Percentiles rank a stretch among this genome's conserved stretches.
Evolutionary conservation across 2,329 filamentous ascomycete species (phyloP).

Genomic region (Neofusicoccum ribis): DNA sequence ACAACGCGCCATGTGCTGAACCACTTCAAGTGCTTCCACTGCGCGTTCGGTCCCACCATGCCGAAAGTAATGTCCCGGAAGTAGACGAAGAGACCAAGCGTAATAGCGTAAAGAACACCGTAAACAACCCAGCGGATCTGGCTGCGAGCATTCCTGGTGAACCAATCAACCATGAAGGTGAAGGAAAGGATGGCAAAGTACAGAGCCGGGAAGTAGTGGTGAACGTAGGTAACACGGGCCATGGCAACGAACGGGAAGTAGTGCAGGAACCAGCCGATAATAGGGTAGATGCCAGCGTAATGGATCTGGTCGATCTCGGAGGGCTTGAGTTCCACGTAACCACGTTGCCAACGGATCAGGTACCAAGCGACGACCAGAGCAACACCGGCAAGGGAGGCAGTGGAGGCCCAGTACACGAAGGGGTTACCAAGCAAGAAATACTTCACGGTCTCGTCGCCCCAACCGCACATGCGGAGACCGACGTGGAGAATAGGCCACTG

Average conservation of each 20-base stretch:
- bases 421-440: slow-evolving; percentile 99
- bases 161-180: slow-evolving; percentile 87
- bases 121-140: slow-evolving; percentile 69
- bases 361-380: slow-evolving; percentile 78
- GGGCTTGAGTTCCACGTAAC: slow-evolving; percentile 78
- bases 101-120: slow-evolving; percentile 67
- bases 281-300: slow-evolving; percentile 87
- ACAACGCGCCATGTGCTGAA: slow-evolving; percentile 82
- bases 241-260: slow-evolving; percentile 95
- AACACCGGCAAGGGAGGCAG: slow-evolving; percentile 72
- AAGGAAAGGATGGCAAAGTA: slow-evolving; percentile 93
- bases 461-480: slow-evolving; percentile 96
- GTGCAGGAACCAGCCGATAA: slow-evolving; percentile 93
- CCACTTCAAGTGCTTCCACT: slow-evolving; percentile 95
- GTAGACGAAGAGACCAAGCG: slow-evolving; percentile 80
- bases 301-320: slow-evolving; percentile 90
- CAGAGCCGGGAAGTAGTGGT: slow-evolving; percentile 97
- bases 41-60: slow-evolving; percentile 79
- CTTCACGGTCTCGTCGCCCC: slow-evolving; percentile 88
- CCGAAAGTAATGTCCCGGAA: slow-evolving; percentile 97
- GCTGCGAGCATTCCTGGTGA: slow-evolving; percentile 66
- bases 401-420: slow-evolving; percentile 92
- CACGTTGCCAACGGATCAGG: slow-evolving; percentile 90
- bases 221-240: slow-evolving; percentile 98
- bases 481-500: slow-evolving; percentile 97